Evolutionary conservation across 495 filamentous ascomycete species (phyloP).

Genomic region (Neurospora sp.): DNA sequence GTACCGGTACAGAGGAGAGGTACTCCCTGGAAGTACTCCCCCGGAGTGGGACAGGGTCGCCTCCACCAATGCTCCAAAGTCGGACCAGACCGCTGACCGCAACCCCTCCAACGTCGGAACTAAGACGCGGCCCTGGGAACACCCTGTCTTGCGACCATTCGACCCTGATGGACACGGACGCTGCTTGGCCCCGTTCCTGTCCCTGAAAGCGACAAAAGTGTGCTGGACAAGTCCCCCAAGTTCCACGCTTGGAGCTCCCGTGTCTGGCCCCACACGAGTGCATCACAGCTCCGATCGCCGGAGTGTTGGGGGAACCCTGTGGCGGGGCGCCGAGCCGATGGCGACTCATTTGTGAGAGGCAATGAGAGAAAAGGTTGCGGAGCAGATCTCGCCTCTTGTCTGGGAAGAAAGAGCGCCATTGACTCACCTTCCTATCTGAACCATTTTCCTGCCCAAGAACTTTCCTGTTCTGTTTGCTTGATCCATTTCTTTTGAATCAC

Average conservation of each 20-base stretch:
- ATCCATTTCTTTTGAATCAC: background rate
- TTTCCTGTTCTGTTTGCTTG: background rate
- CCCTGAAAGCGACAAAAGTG: background rate
- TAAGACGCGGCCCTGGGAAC: background rate
- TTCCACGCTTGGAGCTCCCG: background rate
- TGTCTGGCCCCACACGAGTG: background rate
- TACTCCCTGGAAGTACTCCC: background rate
- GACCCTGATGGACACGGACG: background rate
- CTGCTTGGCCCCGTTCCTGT: background rate
- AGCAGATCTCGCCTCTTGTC: background rate
- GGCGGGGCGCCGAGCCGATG: background rate
- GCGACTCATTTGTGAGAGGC: background rate
- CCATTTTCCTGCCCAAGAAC: background rate
- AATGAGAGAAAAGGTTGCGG: background rate
- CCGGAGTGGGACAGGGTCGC: background rate
- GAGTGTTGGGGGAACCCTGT: background rate
- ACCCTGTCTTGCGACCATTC: background rate
- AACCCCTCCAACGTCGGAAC: background rate
- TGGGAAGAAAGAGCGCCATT: background rate
- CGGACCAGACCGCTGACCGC: background rate
- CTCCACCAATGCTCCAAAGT: background rate
- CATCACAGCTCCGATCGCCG: background rate
- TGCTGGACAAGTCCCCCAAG: background rate
- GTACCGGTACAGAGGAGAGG: background rate
- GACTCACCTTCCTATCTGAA: background rate